phyloP scores from a whole-genome alignment of 106 monocot species.

The Gastrodia elata region DNA sequence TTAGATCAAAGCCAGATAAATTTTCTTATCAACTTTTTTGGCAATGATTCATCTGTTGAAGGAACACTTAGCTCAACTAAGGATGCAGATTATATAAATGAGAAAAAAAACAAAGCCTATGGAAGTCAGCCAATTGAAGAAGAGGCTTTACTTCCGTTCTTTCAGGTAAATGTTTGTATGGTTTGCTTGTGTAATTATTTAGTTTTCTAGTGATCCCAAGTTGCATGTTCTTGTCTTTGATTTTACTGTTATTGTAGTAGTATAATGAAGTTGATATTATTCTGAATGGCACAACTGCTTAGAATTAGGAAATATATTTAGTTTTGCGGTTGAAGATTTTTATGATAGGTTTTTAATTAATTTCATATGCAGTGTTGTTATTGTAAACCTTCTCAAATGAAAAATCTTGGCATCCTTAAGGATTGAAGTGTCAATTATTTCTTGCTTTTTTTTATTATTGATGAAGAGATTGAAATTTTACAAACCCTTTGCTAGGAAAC shows the following conservation, averaged over 20 bases:
- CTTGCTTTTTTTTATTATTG: neutral
- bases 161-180: slow-evolving; percentile 51
- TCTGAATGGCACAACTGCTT: too few species aligned
- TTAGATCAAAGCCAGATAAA: slow-evolving; percentile 88
- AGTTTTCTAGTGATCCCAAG: too few species aligned
- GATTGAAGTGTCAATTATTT: neutral
- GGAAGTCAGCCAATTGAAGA: slow-evolving; percentile 38
- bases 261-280: too few species aligned
- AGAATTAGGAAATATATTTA: too few species aligned
- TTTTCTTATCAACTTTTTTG: slow-evolving; percentile 76
- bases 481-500: neutral
- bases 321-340: neutral
- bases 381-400: neutral
- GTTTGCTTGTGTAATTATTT: neutral
- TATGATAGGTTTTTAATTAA: neutral
- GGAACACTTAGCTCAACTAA: slow-evolving; percentile 16
- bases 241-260: too few species aligned
- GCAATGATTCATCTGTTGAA: slow-evolving; percentile 22
- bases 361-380: neutral
- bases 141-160: slow-evolving; percentile 96
- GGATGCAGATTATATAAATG: slow-evolving; percentile 24
- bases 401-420: neutral
- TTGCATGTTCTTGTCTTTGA: too few species aligned
- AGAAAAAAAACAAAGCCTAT: slow-evolving; percentile 13
- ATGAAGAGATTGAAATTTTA: neutral